Conservation (phyloP, 345 rosid genomes). For the Citrus reticulata region DNA sequence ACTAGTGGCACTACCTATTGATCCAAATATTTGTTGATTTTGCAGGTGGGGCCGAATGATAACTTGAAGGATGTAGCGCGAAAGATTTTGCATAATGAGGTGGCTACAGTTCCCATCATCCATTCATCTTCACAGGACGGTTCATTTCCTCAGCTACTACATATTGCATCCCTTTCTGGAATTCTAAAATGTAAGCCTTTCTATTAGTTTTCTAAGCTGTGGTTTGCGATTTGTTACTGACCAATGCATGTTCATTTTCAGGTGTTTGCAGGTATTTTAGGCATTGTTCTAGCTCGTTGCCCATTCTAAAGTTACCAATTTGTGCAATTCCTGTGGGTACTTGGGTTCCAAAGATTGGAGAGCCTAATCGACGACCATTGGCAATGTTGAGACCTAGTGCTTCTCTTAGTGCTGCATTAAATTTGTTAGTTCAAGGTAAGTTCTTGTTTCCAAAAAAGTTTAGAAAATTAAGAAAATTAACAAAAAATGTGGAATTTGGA, state of each 20-base stretch:
- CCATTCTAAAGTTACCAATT: constrained; percentile 46
- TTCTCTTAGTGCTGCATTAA: constrained; percentile 59
- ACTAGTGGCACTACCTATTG: not conserved
- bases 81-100: constrained; percentile 45
- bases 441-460: not conserved
- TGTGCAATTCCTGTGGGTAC: constrained; percentile 48
- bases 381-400: constrained; percentile 60
- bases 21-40: constrained; percentile 2
- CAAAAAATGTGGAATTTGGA: not conserved
- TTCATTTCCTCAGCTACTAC: constrained; percentile 55
- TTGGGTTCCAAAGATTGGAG: constrained; percentile 58
- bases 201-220: not conserved
- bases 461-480: not conserved
- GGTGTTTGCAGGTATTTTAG: constrained; percentile 58
- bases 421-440: constrained; percentile 63
- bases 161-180: constrained; percentile 48
- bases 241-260: constrained; percentile 23
- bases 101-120: constrained; percentile 45
- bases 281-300: constrained; percentile 42
- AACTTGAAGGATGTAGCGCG: constrained; percentile 44
- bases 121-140: constrained; percentile 53
- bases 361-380: constrained; percentile 41
- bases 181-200: constrained; percentile 47
- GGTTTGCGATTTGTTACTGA: constrained; percentile 19
- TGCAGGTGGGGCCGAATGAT: constrained; percentile 58